A percentile compares a stretch with the other conserved stretches of the same genome.
These are phyloP conservation scores for Astrothelium macrocarpum DNA, from an alignment of 495 filamentous ascomycete species.

Conservation along the genomic window DNA sequence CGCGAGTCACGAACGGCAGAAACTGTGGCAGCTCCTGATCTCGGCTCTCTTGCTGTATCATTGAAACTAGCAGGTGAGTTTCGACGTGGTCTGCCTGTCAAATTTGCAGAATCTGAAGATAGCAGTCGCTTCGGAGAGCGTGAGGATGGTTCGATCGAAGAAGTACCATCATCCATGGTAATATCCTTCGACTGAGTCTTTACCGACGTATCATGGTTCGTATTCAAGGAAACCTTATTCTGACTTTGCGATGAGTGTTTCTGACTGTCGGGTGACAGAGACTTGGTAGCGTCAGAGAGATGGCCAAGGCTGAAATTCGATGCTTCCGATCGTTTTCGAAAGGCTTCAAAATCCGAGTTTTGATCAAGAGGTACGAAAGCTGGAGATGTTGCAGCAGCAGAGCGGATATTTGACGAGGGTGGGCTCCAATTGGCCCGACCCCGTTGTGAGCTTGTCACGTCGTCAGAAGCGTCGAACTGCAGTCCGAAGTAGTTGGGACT, in stretches of 20 bases:
- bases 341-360: slow-evolving; percentile 68
- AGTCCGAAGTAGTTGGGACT: slow-evolving; percentile 23
- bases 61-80: slow-evolving; percentile 36
- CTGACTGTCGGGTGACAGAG: slow-evolving; percentile 13
- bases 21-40: neutral
- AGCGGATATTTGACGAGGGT: slow-evolving; percentile 55
- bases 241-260: neutral
- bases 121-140: slow-evolving; percentile 23
- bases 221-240: neutral
- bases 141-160: neutral
- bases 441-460: slow-evolving; percentile 27
- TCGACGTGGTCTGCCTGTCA: slow-evolving; percentile 28
- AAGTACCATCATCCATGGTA: neutral
- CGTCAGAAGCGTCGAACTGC: slow-evolving; percentile 5
- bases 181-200: neutral
- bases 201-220: neutral
- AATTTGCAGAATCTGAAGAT: slow-evolving; percentile 29
- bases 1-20: neutral
- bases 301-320: slow-evolving; percentile 43
- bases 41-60: slow-evolving; percentile 12
- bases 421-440: slow-evolving; percentile 62
- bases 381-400: slow-evolving; percentile 58
- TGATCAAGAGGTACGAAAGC: slow-evolving; percentile 58
- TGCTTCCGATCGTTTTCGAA: slow-evolving; percentile 58
- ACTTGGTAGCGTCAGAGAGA: slow-evolving; percentile 15